Base-by-base conservation (phyloP, 495 filamentous ascomycete species). In the Penicillium ucsense region DNA sequence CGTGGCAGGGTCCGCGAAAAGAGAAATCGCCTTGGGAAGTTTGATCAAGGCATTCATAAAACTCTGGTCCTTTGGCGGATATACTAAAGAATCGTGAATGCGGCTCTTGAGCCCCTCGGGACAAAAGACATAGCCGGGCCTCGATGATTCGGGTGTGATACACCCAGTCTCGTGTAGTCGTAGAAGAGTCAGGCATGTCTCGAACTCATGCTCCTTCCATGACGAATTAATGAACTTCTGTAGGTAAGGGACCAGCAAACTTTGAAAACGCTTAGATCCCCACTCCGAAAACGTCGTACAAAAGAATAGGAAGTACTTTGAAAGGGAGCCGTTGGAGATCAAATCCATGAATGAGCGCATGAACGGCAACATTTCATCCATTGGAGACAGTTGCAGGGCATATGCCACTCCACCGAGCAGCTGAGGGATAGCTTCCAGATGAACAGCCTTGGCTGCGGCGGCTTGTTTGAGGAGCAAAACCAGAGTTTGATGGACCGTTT, bases 141-240 rank as follows among this genome's bases (percentile, higher is more conserved):
- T 77, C 2, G 74, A 60, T 31, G 52, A 43, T 35, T 68, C 67
- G 1, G 67, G 61, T 4, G 68, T 67, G 12, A 74, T 60, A 33
- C 68, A 74, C 4, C 74, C 76, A 4, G 75, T 61, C 43, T 77
- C 70, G 10, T 78, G 74, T 52, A 95, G 74, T 12, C 78, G 79
- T 3, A 88, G 83, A 12, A 95, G 51, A 10, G 86, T 63, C 11
- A 85, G 71, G 50, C 80, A 86, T 31, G 90, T 70, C 54, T 83
- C 75, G 49, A 80, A 72, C 52, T 86, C 82, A 35, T 83, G 77
- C 7, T 74, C 63, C 32, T 71, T 70, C 88, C 89, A 94, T 46
- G 85, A 81, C 5, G 75, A 72, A 47, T 80, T 67, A 49, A 94
- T 72, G 52, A 88, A 95, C 82, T 76, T 87, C 59, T 90, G 84